Percentiles rank a stretch among this genome's conserved stretches.
Conservation (phyloP, 805 yeast species). For the Vanderwaltozyma tropicalis region DNA sequence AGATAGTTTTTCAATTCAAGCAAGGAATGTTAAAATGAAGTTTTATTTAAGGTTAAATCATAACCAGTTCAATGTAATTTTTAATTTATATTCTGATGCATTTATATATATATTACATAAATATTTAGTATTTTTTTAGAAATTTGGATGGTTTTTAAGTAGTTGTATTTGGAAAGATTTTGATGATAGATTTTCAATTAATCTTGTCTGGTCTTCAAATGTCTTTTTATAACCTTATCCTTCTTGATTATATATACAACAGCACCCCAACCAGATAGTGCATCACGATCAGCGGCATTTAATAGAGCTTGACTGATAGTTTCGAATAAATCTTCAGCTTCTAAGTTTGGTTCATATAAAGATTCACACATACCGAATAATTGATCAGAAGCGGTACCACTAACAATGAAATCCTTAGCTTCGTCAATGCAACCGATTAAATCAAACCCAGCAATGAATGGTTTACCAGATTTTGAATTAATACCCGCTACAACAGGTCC, state of each 20-base stretch:
- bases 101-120: neutral
- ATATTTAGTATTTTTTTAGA: no score
- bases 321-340: conserved; percentile 91
- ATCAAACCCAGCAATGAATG: conserved; percentile 93
- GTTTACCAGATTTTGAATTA: conserved; percentile 68
- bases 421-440: conserved; percentile 92
- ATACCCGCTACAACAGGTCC: conserved; percentile 97
- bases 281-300: conserved; percentile 95
- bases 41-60: no score
- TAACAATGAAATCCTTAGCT: conserved; percentile 87
- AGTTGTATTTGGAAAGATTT: no score
- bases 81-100: neutral
- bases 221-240: conserved; percentile 80
- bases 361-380: conserved; percentile 98
- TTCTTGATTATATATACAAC: conserved; percentile 85
- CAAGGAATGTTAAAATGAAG: no score
- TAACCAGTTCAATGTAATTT: no score
- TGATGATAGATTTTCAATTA: conserved; percentile 28
- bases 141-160: no score
- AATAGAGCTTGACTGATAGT: conserved; percentile 88
- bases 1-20: no score
- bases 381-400: conserved; percentile 96
- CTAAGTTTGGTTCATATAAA: conserved; percentile 85
- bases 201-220: conserved; percentile 92
- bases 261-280: conserved; percentile 97